Evolutionary conservation across 2,329 filamentous ascomycete species (phyloP).

Genomic region (Colletotrichum sp.): DNA sequence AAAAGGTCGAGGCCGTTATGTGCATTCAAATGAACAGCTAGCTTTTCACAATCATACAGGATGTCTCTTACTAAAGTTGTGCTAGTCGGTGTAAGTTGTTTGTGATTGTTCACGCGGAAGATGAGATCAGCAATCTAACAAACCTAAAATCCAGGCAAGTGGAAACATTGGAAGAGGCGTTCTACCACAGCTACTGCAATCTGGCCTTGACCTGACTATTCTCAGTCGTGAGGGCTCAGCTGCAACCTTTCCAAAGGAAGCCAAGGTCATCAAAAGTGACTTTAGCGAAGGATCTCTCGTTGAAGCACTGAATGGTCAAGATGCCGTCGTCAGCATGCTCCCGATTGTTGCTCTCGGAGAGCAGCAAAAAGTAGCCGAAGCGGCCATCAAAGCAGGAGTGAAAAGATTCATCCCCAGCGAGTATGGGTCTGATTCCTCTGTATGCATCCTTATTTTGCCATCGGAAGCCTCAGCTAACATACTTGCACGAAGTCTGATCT

Average conservation of each 20-base stretch:
- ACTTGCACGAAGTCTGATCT: neutral
- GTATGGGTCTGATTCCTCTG: slow-evolving; percentile 48
- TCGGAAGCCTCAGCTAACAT: neutral
- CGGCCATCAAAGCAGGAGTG: slow-evolving; percentile 56
- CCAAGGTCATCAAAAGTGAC: neutral
- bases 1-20: neutral
- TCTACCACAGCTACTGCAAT: neutral
- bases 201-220: neutral
- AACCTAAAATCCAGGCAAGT: neutral
- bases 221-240: neutral
- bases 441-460: neutral
- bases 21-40: neutral
- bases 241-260: neutral
- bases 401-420: slow-evolving; percentile 58
- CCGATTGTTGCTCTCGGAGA: slow-evolving; percentile 28
- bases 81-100: neutral
- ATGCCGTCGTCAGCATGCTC: slow-evolving; percentile 43
- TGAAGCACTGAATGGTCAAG: slow-evolving; percentile 11
- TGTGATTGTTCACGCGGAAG: neutral
- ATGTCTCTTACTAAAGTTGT: neutral
- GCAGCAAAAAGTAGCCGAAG: slow-evolving; percentile 49
- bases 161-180: neutral
- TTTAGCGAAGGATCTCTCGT: neutral
- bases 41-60: neutral
- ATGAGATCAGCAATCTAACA: neutral